Evolutionary conservation across 768 basidiomycete species (phyloP).

Genomic region (Chalciporus chontae): DNA sequence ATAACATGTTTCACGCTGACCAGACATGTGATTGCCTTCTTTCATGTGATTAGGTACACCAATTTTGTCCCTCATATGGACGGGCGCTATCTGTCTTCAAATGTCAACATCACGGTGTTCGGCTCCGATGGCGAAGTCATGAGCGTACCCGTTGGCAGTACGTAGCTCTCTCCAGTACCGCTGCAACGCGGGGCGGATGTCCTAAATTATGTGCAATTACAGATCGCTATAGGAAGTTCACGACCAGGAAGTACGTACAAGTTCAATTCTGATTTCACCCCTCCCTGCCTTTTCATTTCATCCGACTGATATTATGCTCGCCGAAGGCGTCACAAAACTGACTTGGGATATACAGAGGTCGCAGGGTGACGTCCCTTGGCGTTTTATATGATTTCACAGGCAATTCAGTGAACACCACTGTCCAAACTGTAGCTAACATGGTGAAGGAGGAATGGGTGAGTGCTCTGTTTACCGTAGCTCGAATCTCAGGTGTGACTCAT

Average conservation of each 20-base stretch:
- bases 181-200: not conserved
- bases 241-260: constrained; percentile 57
- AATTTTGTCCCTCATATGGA: constrained; percentile 65
- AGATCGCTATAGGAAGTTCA: constrained; percentile 70
- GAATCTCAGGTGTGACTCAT: not conserved
- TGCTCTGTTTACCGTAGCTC: not conserved
- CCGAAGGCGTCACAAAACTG: too few relatives aligned
- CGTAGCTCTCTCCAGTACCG: constrained; percentile 13
- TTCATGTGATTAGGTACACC: constrained; percentile 39
- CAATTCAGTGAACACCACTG: constrained; percentile 67
- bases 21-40: too few relatives aligned
- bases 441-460: constrained; percentile 75
- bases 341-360: constrained; percentile 41
- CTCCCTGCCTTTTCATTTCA: too few relatives aligned
- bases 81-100: constrained; percentile 79
- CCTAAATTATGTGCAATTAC: constrained; percentile 11
- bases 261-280: not conserved
- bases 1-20: constrained; percentile 5
- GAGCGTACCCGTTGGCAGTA: constrained; percentile 46
- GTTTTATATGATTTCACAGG: constrained; percentile 76
- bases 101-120: constrained; percentile 77
- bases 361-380: constrained; percentile 74
- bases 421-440: constrained; percentile 71
- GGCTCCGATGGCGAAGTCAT: constrained; percentile 35
- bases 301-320: too few relatives aligned